phyloP scores from a whole-genome alignment of 495 filamentous ascomycete genomes.

The Neurospora sp. region DNA sequence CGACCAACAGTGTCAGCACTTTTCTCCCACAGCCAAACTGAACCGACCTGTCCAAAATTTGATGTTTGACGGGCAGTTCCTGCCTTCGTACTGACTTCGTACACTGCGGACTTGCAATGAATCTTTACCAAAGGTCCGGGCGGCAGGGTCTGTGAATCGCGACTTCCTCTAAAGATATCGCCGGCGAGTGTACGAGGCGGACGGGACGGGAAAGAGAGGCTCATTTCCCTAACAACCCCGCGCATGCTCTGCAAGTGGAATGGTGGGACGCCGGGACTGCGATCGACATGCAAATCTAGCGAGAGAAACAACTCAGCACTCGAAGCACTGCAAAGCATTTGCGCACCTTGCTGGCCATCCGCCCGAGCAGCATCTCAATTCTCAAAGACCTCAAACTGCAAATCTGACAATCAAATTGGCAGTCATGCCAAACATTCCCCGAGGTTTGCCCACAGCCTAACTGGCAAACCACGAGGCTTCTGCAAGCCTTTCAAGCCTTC shows the following conservation, averaged over 20 bases:
- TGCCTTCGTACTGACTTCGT: background rate
- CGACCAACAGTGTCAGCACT: background rate
- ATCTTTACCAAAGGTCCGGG: background rate
- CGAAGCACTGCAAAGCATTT: background rate
- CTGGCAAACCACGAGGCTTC: background rate
- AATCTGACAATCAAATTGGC: background rate
- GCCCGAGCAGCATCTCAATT: background rate
- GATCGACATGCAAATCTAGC: background rate
- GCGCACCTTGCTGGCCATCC: background rate
- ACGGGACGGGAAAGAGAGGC: background rate
- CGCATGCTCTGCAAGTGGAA: background rate
- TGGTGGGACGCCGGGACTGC: background rate
- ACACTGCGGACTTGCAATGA: background rate
- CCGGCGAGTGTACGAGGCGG: background rate
- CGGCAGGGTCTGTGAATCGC: background rate
- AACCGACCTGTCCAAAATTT: background rate
- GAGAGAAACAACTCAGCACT: background rate
- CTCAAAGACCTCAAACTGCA: background rate
- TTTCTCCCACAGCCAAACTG: background rate
- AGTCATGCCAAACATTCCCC: background rate
- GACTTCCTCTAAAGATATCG: background rate
- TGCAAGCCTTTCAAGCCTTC: background rate
- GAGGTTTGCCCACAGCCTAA: background rate
- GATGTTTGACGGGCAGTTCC: background rate
- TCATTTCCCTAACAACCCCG: background rate